Evolutionary conservation across 2,329 filamentous ascomycete genomes (phyloP).

Genomic region (Diaporthe citriasiana): DNA sequence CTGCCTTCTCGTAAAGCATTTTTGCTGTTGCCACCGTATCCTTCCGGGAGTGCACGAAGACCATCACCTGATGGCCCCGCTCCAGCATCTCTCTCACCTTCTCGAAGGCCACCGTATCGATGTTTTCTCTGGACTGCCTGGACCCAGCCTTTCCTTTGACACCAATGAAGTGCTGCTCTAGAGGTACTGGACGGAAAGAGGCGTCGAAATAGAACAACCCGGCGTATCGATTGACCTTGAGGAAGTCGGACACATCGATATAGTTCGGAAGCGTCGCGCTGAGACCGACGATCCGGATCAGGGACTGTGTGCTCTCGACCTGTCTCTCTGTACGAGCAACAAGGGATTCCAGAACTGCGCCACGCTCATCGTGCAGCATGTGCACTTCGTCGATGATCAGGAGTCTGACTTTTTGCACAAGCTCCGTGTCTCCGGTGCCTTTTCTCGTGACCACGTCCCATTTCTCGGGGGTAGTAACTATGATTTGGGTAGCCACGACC

Average conservation of each 20-base stretch:
- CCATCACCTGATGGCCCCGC: constrained; percentile 96
- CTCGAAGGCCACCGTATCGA: constrained; percentile 89
- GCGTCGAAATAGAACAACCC: constrained; percentile 97
- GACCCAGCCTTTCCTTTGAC: constrained; percentile 91
- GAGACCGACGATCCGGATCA: constrained; percentile 95
- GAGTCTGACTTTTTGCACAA: constrained; percentile 96
- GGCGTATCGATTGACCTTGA: constrained; percentile 93
- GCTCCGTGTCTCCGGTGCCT: constrained; percentile 95
- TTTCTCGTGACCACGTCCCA: constrained; percentile 99
- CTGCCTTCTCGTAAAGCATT: constrained; percentile 87
- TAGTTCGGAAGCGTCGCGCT: constrained; percentile 98
- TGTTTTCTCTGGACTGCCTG: constrained; percentile 87
- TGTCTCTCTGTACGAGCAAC: constrained; percentile 96
- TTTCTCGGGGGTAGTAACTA: constrained; percentile 98
- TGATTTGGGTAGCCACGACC: constrained; percentile 96
- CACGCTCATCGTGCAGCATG: constrained; percentile 98
- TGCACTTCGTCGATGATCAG: constrained; percentile 99
- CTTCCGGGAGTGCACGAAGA: constrained; percentile 97
- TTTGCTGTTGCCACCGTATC: constrained; percentile 92
- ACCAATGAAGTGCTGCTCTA: constrained; percentile 97
- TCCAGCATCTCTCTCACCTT: constrained; percentile 96
- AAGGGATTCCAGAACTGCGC: constrained; percentile 94
- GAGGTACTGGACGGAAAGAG: constrained; percentile 94
- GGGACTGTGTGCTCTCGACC: constrained; percentile 96
- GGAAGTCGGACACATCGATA: constrained; percentile 94